These are phyloP conservation scores for Pseudopyricularia javanii DNA, from an alignment of 2,329 filamentous ascomycete species.

Conservation along the genomic window DNA sequence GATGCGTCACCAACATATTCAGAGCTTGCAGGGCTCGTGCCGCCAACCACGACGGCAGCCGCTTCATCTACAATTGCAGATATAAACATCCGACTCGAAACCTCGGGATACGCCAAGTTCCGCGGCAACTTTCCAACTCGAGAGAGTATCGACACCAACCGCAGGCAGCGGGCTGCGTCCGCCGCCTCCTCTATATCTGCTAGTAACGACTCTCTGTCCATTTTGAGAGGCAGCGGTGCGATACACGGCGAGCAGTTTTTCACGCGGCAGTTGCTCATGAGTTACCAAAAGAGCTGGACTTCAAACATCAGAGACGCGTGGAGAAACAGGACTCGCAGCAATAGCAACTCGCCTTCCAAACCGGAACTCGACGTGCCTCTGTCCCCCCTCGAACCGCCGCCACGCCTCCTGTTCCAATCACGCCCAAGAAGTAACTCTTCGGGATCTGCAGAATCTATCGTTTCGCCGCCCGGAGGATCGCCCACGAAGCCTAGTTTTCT, in stretches of 20 bases:
- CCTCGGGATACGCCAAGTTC: conserved; percentile 45
- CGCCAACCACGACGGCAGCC: not conserved
- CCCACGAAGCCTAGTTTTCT: not conserved
- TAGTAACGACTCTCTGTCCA: not conserved
- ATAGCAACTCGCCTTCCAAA: conserved; percentile 8
- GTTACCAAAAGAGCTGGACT: conserved; percentile 37
- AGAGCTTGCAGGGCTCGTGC: not conserved
- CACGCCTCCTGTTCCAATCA: conserved; percentile 10
- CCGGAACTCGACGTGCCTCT: not conserved
- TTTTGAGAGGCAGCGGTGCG: not conserved
- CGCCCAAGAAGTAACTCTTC: conserved; percentile 21
- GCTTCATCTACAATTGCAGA: conserved; percentile 18
- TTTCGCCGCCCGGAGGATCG: conserved; percentile 2
- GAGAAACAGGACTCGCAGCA: conserved; percentile 19
- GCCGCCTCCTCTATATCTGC: not conserved
- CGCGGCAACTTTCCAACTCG: conserved; percentile 29
- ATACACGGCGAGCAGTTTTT: conserved; percentile 23
- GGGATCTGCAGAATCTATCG: conserved; percentile 17
- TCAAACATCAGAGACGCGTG: conserved; percentile 33
- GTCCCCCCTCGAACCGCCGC: conserved; percentile 1
- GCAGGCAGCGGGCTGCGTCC: not conserved
- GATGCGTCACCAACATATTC: not conserved
- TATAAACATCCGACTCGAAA: conserved; percentile 40
- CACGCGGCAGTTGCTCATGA: conserved; percentile 44
- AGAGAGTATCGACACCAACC: conserved; percentile 3